Conservation (phyloP, 1,139 yeast genomes). For the Nakaseomyces nivariensis region DNA sequence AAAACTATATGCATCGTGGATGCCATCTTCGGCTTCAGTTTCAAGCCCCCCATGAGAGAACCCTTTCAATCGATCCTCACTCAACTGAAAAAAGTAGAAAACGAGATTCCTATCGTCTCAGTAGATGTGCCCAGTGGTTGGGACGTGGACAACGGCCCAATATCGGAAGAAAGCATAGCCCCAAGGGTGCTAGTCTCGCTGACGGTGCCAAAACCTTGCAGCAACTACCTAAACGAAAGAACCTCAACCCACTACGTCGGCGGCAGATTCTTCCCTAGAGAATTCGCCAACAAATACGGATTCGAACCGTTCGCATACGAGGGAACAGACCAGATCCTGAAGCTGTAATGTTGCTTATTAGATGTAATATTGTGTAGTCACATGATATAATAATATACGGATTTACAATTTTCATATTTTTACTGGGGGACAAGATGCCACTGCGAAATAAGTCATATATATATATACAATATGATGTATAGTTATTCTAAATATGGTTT, state of each 20-base stretch:
- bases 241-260: slow-evolving; percentile 62
- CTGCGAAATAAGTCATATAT: too few relatives aligned
- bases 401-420: too few relatives aligned
- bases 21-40: slow-evolving; percentile 87
- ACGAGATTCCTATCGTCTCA: slow-evolving; percentile 53
- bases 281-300: slow-evolving; percentile 62
- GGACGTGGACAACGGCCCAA: slow-evolving; percentile 88
- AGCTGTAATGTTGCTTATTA: slow-evolving; percentile 11
- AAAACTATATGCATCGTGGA: slow-evolving; percentile 45
- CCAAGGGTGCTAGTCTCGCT: slow-evolving; percentile 70
- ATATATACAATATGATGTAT: too few relatives aligned
- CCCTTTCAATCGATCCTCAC: slow-evolving; percentile 60
- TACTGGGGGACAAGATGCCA: too few relatives aligned
- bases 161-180: slow-evolving; percentile 33
- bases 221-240: slow-evolving; percentile 36
- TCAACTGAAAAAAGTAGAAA: slow-evolving; percentile 33
- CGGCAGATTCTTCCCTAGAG: slow-evolving; percentile 66
- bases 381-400: not conserved
- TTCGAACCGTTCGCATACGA: slow-evolving; percentile 50
- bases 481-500: too few relatives aligned
- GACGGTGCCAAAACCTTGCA: slow-evolving; percentile 92
- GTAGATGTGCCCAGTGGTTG: slow-evolving; percentile 95
- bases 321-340: slow-evolving; percentile 42
- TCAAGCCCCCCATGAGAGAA: slow-evolving; percentile 75
- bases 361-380: too few relatives aligned